phyloP scores from a whole-genome alignment of 1,284 basidiomycete genomes.

The Leccinum fallax region DNA sequence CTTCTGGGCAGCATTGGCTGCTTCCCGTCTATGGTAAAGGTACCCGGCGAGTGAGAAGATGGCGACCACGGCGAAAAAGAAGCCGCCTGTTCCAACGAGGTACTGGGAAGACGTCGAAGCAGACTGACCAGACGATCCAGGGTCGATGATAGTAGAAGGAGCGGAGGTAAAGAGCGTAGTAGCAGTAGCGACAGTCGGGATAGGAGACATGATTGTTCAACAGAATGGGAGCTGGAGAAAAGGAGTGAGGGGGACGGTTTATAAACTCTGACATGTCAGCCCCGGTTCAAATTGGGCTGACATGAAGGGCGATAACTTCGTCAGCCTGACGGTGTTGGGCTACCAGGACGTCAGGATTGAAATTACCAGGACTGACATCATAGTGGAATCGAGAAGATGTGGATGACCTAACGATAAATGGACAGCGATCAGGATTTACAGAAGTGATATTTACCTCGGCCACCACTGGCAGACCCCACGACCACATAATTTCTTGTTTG shows the following conservation, averaged over 20 bases:
- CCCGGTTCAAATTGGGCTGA: slow-evolving; percentile 10
- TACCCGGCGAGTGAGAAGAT: slow-evolving; percentile 22
- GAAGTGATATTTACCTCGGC: too few relatives aligned
- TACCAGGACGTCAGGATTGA: slow-evolving; percentile 1
- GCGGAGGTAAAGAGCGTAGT: slow-evolving; percentile 1
- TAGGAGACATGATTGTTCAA: slow-evolving; percentile 26
- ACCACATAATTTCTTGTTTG: too few relatives aligned
- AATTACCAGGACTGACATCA: background rate
- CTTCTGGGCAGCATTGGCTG: background rate
- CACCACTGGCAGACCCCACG: too few relatives aligned
- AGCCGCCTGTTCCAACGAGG: slow-evolving; percentile 16
- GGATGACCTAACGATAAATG: too few relatives aligned
- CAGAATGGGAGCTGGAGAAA: slow-evolving; percentile 5
- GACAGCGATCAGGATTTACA: too few relatives aligned
- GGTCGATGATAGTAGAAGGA: slow-evolving; percentile 3
- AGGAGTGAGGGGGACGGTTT: background rate
- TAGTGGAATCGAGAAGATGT: too few relatives aligned
- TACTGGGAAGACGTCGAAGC: slow-evolving; percentile 6
- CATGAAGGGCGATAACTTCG: background rate
- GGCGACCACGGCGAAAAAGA: slow-evolving; percentile 21
- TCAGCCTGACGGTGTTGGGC: background rate
- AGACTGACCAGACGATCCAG: slow-evolving; percentile 3
- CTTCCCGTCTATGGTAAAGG: slow-evolving; percentile 14
- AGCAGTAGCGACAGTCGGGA: slow-evolving; percentile 17
- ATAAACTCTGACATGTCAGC: slow-evolving; percentile 13